Evolutionary conservation across 1,284 basidiomycete species (phyloP), one percentile per base, ranked within the genome.

Genomic region (Leccinum huronense): DNA sequence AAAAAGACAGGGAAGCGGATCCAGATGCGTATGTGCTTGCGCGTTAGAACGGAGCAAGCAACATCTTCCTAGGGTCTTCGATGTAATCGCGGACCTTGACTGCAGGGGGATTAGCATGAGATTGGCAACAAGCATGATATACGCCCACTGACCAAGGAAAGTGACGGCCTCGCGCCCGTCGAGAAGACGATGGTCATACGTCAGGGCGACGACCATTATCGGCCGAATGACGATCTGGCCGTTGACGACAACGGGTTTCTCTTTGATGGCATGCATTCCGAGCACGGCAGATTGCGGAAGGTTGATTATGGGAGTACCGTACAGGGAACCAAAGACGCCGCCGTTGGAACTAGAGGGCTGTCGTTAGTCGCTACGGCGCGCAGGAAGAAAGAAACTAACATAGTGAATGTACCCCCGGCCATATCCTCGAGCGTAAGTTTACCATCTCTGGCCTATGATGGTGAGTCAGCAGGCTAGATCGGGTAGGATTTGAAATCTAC

Each of bases 221-320:
- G 95, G 95, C 68, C 96, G 89, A 76, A 98, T 91, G 73, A 97
- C 96, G 70, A 98, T 93, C 81, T 98, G 89, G 42, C 95, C 94
- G 71, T 97, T 83, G 59, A 97, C 93, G 42, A 97, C 97, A 57
- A 96, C 95, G 2, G 97, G 86, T 72, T 87, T 90, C 70, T 98
- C 95, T 80, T 97, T 97, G 84, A 98, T 95, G 30, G 95, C 76
- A 81, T 99, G 97, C 95, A 98, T 98, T 67, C 93, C 94, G 64
- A 98, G 85, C 23, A 98, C 96, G 64, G 95, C 97, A 54, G 94
- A 83, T 78, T 98, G 97, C 23, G 97, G 97, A 63, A 97, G 82
- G 84, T 98, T 99, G 81, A 99, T 96, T 77, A 95, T 96, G 59
- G 97, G 97, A 42, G 97, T 99, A 60, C 97, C 97, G 76, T 91